phyloP scores from a whole-genome alignment of 768 basidiomycete genomes.

The Dendrothele bispora region DNA sequence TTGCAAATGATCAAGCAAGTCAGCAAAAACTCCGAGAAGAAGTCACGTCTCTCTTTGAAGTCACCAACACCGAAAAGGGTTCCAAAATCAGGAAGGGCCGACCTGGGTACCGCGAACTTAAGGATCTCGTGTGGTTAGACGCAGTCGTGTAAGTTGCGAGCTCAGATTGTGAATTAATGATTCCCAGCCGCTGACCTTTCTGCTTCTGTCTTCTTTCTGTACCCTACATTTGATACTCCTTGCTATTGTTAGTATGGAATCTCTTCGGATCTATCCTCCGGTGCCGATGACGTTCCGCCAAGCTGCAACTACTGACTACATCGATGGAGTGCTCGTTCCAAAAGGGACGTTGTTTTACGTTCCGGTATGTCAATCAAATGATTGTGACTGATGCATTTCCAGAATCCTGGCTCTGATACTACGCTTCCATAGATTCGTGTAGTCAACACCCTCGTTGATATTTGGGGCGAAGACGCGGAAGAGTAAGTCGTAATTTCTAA shows the following conservation, averaged over 20 bases:
- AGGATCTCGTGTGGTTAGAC: constrained; percentile 39
- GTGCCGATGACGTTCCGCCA: constrained; percentile 39
- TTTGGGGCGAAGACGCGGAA: constrained; percentile 54
- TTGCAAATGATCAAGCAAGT: constrained; percentile 47
- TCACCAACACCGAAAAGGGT: too few species aligned
- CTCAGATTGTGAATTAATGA: too few species aligned
- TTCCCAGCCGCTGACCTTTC: too few species aligned
- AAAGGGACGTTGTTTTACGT: constrained; percentile 43
- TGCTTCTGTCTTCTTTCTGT: too few species aligned
- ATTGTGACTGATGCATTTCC: neutral
- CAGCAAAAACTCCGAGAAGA: constrained; percentile 57
- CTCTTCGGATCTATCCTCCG: constrained; percentile 39
- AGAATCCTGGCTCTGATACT: neutral
- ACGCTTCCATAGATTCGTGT: constrained; percentile 49
- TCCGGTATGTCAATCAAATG: too few species aligned
- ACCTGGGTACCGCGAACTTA: constrained; percentile 38
- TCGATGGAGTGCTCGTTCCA: constrained; percentile 43
- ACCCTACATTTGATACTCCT: too few species aligned
- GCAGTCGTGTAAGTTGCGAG: constrained; percentile 41
- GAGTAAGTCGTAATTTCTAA: too few species aligned
- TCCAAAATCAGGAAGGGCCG: too few species aligned
- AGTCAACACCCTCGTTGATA: constrained; percentile 47
- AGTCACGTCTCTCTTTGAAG: constrained; percentile 36
- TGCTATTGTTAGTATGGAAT: constrained; percentile 46
- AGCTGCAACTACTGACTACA: constrained; percentile 35